A percentile compares a stretch with the other conserved stretches of the same genome.
Evolutionary conservation across 495 filamentous ascomycete species (phyloP).

Genomic region (Massariosphaeria phaeospora): DNA sequence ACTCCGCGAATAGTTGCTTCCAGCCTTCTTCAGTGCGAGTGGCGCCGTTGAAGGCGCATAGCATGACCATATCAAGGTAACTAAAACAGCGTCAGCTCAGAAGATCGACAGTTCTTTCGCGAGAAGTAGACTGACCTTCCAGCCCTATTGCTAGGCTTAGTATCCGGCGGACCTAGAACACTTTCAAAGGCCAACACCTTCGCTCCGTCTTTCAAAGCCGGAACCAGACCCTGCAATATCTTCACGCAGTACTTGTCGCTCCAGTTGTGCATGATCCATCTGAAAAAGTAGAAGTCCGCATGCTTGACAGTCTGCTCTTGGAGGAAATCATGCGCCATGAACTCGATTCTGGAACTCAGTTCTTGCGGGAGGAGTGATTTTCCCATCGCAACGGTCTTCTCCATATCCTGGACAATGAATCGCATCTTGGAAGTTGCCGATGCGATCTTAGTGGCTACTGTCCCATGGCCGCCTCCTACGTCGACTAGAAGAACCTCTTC

Average conservation of each 20-base stretch:
- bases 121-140: too few relatives aligned
- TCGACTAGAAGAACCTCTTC: slow-evolving; percentile 5
- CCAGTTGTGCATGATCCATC: slow-evolving; percentile 29
- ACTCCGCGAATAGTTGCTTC: too few relatives aligned
- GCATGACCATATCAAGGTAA: too few relatives aligned
- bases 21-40: too few relatives aligned
- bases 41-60: too few relatives aligned
- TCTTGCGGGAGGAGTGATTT: slow-evolving; percentile 8
- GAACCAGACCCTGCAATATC: slow-evolving; percentile 16
- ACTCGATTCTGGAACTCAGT: slow-evolving; percentile 5
- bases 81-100: too few relatives aligned
- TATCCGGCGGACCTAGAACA: too few relatives aligned
- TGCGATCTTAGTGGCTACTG: slow-evolving; percentile 12
- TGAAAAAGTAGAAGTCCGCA: slow-evolving; percentile 24
- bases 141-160: too few relatives aligned
- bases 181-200: too few relatives aligned
- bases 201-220: slow-evolving; percentile 15
- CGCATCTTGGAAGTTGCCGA: slow-evolving; percentile 14
- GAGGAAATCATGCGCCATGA: slow-evolving; percentile 27
- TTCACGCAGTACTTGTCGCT: slow-evolving; percentile 21
- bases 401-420: slow-evolving; percentile 27
- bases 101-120: too few relatives aligned
- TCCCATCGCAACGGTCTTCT: slow-evolving; percentile 33
- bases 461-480: slow-evolving; percentile 23
- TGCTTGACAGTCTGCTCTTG: slow-evolving; percentile 20